These are phyloP conservation scores for Paraconiothyrium brasiliense DNA, from an alignment of 2,329 filamentous ascomycete genomes.

Conservation along the genomic window DNA sequence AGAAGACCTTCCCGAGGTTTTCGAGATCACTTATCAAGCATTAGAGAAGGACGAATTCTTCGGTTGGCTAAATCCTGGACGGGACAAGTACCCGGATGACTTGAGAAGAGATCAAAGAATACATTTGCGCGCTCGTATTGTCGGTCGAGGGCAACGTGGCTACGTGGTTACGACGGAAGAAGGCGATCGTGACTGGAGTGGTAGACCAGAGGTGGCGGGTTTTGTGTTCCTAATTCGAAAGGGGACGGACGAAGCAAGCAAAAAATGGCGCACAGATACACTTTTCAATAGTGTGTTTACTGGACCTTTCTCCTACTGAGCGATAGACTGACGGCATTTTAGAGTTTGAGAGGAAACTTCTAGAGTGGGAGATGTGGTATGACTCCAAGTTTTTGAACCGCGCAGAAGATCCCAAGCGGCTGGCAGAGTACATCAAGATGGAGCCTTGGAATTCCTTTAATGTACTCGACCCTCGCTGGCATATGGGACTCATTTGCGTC, in stretches of 20 bases:
- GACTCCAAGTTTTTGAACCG: constrained; percentile 26
- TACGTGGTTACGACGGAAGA: constrained; percentile 30
- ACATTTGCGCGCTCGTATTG: constrained; percentile 27
- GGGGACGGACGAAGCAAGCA: constrained; percentile 22
- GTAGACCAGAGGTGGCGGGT: constrained; percentile 24
- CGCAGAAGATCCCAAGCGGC: constrained; percentile 17
- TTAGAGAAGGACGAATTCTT: constrained; percentile 32
- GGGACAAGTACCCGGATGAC: constrained; percentile 30
- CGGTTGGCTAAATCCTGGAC: constrained; percentile 27
- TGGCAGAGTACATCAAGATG: constrained; percentile 5
- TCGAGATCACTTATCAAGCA: constrained; percentile 18
- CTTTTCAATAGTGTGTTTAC: constrained; percentile 24
- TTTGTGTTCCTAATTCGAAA: constrained; percentile 26
- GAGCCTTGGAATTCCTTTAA: constrained; percentile 17
- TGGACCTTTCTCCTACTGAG: neutral
- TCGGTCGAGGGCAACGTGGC: constrained; percentile 24
- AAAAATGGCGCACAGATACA: constrained; percentile 27
- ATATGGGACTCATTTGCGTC: constrained; percentile 28
- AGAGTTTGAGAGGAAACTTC: constrained; percentile 32
- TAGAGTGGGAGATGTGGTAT: constrained; percentile 31
- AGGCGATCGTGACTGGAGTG: constrained; percentile 26
- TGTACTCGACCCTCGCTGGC: constrained; percentile 25
- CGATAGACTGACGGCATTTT: neutral
- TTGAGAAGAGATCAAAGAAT: constrained; percentile 23
- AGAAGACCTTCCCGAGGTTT: constrained; percentile 24